A percentile compares a stretch with the other conserved stretches of the same genome.
phyloP scores from a whole-genome alignment of 345 rosid genomes.

The Eucalyptus sp. region DNA sequence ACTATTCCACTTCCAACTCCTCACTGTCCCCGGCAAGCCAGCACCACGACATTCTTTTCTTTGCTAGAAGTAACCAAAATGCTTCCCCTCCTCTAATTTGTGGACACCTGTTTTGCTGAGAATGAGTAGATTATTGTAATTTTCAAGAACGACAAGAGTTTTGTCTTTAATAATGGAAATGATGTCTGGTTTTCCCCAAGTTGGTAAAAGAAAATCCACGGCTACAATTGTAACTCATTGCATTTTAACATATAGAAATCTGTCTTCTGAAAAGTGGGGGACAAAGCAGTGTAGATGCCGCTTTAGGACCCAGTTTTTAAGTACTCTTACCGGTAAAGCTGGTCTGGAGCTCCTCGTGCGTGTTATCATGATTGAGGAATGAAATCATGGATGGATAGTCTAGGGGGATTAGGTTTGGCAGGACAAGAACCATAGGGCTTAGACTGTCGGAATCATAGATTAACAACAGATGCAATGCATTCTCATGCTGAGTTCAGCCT shows the following conservation, averaged over 20 bases:
- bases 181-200: neutral
- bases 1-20: neutral
- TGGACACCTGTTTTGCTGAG: neutral
- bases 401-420: neutral
- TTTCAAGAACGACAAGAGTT: neutral
- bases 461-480: neutral
- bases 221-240: neutral
- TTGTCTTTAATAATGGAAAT: neutral
- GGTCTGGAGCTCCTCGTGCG: neutral
- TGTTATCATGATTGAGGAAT: neutral
- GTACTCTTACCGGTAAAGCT: neutral
- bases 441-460: neutral
- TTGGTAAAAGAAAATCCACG: neutral
- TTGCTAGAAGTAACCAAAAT: neutral
- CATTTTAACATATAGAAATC: neutral
- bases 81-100: neutral
- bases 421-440: neutral
- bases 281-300: neutral
- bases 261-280: neutral
- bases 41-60: neutral
- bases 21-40: neutral
- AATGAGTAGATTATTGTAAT: neutral
- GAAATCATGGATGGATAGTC: neutral
- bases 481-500: neutral
- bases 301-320: neutral